Evolutionary conservation across 371 early-diverging fungal species (phyloP), one percentile per base, ranked within the genome.

Genomic region (Apophysomyces sp.): DNA sequence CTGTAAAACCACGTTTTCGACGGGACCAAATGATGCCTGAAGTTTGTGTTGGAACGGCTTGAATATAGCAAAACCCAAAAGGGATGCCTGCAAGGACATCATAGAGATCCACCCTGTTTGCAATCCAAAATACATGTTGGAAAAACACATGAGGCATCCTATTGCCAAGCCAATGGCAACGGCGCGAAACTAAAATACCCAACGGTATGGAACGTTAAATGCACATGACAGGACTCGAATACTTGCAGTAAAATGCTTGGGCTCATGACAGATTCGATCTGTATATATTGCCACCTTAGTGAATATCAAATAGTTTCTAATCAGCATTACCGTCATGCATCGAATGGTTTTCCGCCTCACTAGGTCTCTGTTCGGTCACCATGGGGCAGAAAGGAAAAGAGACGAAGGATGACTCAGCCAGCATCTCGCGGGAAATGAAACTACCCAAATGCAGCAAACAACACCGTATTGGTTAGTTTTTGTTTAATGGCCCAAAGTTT

Each of bases 91-190:
- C n/a, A 93, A 74, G 4, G 90, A 89, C 92, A 92, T 92, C 93
- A 93, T 92, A 30, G 85, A 84, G 54, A 93, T 92, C 93, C 93
- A 93, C 0, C 93, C 93, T 41, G 91, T 90, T 60, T 93, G 93
- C 16, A 93, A 72, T 0, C 93, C 93, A 76, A 92, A 93, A 69
- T 91, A 93, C 86, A 90, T 90, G 66, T 93, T 93, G 56, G 91
- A 89, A 66, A 93, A 93, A 53, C 91, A 89, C 68, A 93, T 76
- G 8, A 92, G 56, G 5, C 82, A 77, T 31, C 93, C 93, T 44
- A 93, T 88, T 15, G 76, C 39, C 26, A 90, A 63, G 3, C 92
- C 92, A 18, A 88, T 85, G 3, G 80, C 28, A 0, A 88, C 78
- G 0, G 90, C 78, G 4, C 91, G 83, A 34, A 79, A 58, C 86